phyloP scores from a whole-genome alignment of 805 yeast genomes.

The Wickerhamiella brachini region DNA sequence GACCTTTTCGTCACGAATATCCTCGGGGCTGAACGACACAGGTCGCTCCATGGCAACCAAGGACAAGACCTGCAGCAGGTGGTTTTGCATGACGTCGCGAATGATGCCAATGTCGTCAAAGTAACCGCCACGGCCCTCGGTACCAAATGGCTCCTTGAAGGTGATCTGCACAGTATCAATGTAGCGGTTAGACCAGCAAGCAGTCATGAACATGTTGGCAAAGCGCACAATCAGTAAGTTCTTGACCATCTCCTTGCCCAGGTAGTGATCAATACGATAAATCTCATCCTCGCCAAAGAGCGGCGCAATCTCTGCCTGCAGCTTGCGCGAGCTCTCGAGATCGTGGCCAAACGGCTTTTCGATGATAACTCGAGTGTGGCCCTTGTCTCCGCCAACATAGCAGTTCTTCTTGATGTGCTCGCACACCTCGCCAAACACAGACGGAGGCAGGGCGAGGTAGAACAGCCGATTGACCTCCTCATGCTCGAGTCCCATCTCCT shows the following conservation, averaged over 20 bases:
- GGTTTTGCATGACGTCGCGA: slow-evolving; percentile 98
- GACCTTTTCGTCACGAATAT: slow-evolving; percentile 92
- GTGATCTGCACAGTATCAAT: slow-evolving; percentile 74
- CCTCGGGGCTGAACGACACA: slow-evolving; percentile 77
- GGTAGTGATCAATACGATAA: slow-evolving; percentile 91
- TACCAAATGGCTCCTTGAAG: slow-evolving; percentile 96
- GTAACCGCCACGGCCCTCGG: slow-evolving; percentile 98
- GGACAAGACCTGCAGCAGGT: slow-evolving; percentile 82
- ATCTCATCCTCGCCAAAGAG: slow-evolving; percentile 82
- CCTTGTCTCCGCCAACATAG: slow-evolving; percentile 44
- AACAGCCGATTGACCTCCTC: slow-evolving; percentile 60
- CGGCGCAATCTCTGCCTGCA: slow-evolving; percentile 70
- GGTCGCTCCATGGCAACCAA: slow-evolving; percentile 94
- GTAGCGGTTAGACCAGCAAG: slow-evolving; percentile 78
- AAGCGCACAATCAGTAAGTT: slow-evolving; percentile 80
- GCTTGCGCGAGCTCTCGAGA: slow-evolving; percentile 57
- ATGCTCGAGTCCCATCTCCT: slow-evolving; percentile 16
- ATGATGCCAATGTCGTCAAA: slow-evolving; percentile 91
- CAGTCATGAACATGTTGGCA: slow-evolving; percentile 74
- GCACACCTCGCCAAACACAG: slow-evolving; percentile 73
- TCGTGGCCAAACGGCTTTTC: slow-evolving; percentile 98
- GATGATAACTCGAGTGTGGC: slow-evolving; percentile 68
- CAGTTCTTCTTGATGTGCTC: slow-evolving; percentile 51
- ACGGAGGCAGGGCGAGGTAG: slow-evolving; percentile 91
- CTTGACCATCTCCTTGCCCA: slow-evolving; percentile 97